A percentile compares a stretch with the other conserved stretches of the same genome.
These are phyloP conservation scores for Globisporangium camurandrum DNA, from an alignment of 352 stramenopile species.

Conservation along the genomic window DNA sequence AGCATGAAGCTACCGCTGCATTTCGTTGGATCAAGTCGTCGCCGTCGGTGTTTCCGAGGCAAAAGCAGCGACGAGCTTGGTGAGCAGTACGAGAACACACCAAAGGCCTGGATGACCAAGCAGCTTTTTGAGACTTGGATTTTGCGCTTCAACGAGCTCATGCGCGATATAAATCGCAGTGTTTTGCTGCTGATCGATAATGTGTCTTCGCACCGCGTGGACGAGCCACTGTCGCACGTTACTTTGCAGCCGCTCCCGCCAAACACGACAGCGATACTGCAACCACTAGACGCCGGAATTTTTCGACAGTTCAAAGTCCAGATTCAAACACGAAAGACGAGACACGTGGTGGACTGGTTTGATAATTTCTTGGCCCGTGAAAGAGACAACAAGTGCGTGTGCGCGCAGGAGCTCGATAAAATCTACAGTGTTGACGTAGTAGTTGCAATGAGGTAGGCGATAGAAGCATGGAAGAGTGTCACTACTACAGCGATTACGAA, in stretches of 20 bases:
- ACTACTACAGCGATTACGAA: too few relatives aligned
- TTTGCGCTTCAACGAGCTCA: not conserved
- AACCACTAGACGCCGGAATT: not conserved
- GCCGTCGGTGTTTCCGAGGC: not conserved
- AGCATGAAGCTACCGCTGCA: not conserved
- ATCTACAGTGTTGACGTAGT: too few relatives aligned
- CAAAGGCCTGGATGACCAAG: constrained; percentile 3
- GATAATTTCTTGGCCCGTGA: not conserved
- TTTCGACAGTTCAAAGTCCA: constrained; percentile 2
- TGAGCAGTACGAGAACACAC: not conserved
- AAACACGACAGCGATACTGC: constrained; percentile 2
- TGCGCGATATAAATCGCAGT: not conserved
- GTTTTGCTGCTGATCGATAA: constrained; percentile 4
- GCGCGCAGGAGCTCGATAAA: too few relatives aligned
- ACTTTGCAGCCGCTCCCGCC: not conserved
- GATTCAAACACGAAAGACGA: not conserved
- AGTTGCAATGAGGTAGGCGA: too few relatives aligned
- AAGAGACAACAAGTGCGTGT: too few relatives aligned
- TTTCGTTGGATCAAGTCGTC: not conserved
- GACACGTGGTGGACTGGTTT: constrained; percentile 1
- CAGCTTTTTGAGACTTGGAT: constrained; percentile 2
- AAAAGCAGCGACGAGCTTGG: not conserved
- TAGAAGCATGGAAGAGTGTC: too few relatives aligned
- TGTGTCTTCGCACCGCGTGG: not conserved
- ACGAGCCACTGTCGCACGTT: not conserved